Conservation (phyloP, 208 protist genomes). For the Acanthamoeba healyi region DNA sequence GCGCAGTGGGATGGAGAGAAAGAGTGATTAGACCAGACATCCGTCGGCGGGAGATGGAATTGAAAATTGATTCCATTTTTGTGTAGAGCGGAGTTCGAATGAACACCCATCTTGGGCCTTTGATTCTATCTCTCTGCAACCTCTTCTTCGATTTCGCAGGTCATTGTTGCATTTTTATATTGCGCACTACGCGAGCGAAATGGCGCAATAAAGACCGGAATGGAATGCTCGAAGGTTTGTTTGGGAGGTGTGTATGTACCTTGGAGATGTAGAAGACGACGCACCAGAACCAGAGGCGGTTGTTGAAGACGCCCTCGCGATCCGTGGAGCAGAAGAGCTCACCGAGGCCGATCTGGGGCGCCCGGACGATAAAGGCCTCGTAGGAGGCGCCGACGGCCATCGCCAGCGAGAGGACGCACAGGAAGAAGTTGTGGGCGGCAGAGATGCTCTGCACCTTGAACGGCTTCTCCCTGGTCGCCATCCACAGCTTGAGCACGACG, state of each 20-base stretch:
- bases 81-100: no score
- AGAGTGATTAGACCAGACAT: no score
- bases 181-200: no score
- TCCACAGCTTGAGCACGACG: background rate
- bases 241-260: no score
- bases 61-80: no score
- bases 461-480: background rate
- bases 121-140: no score
- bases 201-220: no score
- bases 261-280: slow-evolving; percentile 46
- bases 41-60: no score
- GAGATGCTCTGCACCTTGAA: slow-evolving; percentile 10
- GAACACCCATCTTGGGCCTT: no score
- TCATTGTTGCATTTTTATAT: no score
- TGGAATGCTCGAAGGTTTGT: no score
- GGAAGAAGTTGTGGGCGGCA: slow-evolving; percentile 41
- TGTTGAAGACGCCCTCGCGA: slow-evolving; percentile 15
- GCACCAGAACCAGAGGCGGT: slow-evolving; percentile 35
- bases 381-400: slow-evolving; percentile 18
- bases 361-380: background rate
- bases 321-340: slow-evolving; percentile 8
- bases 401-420: background rate
- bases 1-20: slow-evolving; percentile 70
- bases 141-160: no score
- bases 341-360: background rate